These are phyloP conservation scores for Pyrenula aspistea DNA, from an alignment of 495 filamentous ascomycete genomes.

Conservation along the genomic window DNA sequence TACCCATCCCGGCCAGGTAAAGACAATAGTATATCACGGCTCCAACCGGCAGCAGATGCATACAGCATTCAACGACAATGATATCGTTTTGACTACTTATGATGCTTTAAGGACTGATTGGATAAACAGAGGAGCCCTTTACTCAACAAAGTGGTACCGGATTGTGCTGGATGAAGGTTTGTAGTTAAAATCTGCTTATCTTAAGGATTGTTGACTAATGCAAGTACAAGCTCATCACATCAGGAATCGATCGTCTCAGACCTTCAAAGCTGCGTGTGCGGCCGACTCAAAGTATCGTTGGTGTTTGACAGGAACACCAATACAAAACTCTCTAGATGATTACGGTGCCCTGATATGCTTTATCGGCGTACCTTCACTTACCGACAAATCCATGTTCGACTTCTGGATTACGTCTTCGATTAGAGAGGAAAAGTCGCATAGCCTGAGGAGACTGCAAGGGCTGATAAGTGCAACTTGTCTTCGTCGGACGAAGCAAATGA, in stretches of 20 bases:
- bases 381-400: conserved; percentile 1
- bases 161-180: conserved; percentile 4
- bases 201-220: not conserved
- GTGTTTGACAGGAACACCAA: conserved; percentile 15
- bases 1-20: conserved; percentile 4
- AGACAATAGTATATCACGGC: conserved; percentile 6
- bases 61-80: not conserved
- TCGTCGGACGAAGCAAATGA: conserved; percentile 11
- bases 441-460: conserved; percentile 9
- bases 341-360: conserved; percentile 10
- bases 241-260: conserved; percentile 4
- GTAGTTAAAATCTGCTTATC: conserved; percentile 1
- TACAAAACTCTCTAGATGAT: conserved; percentile 13
- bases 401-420: conserved; percentile 7
- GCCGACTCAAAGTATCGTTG: conserved; percentile 7
- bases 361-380: conserved; percentile 1
- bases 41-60: conserved; percentile 1
- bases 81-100: conserved; percentile 5
- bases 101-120: conserved; percentile 7
- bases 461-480: conserved; percentile 15
- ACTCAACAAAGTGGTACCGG: conserved; percentile 1
- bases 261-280: conserved; percentile 4
- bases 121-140: conserved; percentile 2
- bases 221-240: conserved; percentile 4
- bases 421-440: conserved; percentile 2